These are phyloP conservation scores for Penicillium ochrochloron DNA, from an alignment of 495 filamentous ascomycete species.

Conservation along the genomic window DNA sequence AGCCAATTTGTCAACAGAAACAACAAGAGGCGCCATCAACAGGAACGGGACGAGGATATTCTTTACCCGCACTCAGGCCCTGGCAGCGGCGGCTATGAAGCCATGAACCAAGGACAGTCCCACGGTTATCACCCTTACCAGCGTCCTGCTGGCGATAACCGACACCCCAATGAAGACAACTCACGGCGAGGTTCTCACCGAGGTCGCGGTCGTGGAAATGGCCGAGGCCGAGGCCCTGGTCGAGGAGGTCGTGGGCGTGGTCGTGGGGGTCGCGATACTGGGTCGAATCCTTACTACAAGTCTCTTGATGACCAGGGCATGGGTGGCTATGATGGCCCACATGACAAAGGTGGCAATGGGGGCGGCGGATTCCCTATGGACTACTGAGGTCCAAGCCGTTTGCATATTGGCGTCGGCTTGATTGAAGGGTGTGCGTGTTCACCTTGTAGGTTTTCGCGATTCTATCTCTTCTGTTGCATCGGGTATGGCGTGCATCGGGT, in stretches of 20 bases:
- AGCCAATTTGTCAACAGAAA: conserved; percentile 58
- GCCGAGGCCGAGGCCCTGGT: conserved; percentile 48
- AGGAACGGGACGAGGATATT: conserved; percentile 41
- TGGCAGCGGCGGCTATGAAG: conserved; percentile 23
- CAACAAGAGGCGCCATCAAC: conserved; percentile 49
- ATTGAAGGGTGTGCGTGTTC: background rate
- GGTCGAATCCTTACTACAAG: conserved; percentile 40
- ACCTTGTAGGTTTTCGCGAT: background rate
- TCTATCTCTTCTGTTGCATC: conserved; percentile 1
- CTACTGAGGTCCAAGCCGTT: conserved; percentile 35
- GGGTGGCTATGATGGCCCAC: conserved; percentile 37
- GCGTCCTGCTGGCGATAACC: conserved; percentile 28
- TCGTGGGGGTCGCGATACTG: conserved; percentile 40
- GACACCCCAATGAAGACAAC: conserved; percentile 35
- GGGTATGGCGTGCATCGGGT: background rate
- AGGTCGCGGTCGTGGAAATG: conserved; percentile 52
- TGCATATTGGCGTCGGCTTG: background rate
- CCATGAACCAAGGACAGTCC: conserved; percentile 17
- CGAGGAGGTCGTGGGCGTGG: conserved; percentile 49
- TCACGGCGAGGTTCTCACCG: conserved; percentile 49
- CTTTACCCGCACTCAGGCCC: conserved; percentile 26
- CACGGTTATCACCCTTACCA: conserved; percentile 29
- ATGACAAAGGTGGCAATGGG: conserved; percentile 34
- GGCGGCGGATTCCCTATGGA: conserved; percentile 44
- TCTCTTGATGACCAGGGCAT: conserved; percentile 45